A percentile compares a stretch with the other conserved stretches of the same genome.
These are phyloP conservation scores for Kuraishia cidri DNA, from an alignment of 805 yeast genomes.

Conservation along the genomic window DNA sequence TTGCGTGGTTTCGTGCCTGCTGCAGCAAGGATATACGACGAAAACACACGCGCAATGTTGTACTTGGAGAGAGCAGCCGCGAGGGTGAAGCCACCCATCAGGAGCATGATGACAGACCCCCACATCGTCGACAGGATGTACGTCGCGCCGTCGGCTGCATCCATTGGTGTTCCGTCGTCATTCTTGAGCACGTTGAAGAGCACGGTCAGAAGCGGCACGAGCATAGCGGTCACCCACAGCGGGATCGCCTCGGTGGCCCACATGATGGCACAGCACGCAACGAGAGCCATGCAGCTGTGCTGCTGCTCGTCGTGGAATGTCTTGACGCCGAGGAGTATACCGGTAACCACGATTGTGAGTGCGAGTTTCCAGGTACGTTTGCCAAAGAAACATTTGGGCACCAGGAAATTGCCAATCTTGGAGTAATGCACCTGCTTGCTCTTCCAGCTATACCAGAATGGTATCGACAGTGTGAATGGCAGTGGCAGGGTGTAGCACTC, in stretches of 20 bases:
- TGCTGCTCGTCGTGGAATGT: constrained; percentile 56
- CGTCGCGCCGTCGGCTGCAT: constrained; percentile 29
- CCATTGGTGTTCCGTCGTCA: constrained; percentile 34
- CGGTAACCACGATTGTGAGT: constrained; percentile 41
- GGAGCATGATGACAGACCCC: constrained; percentile 41
- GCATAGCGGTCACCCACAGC: constrained; percentile 35
- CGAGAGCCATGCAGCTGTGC: constrained; percentile 56
- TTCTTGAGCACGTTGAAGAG: constrained; percentile 40
- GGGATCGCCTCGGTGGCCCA: constrained; percentile 49
- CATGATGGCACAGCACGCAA: constrained; percentile 42
- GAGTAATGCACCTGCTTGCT: constrained; percentile 1
- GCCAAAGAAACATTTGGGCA: constrained; percentile 41
- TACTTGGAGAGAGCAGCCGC: constrained; percentile 48
- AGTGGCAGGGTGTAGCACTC: constrained; percentile 21
- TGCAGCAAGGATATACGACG: constrained; percentile 36
- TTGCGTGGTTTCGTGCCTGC: constrained; percentile 44
- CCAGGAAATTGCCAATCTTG: constrained; percentile 17
- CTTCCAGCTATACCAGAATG: constrained; percentile 9
- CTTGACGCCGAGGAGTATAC: constrained; percentile 43
- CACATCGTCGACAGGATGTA: constrained; percentile 41
- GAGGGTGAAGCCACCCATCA: constrained; percentile 45
- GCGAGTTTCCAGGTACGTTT: constrained; percentile 38
- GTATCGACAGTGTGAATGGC: constrained; percentile 18
- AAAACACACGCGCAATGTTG: constrained; percentile 38
- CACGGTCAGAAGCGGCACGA: constrained; percentile 38